phyloP scores from a whole-genome alignment of 2,329 filamentous ascomycete genomes.

The Parastagonospora nodorum region DNA sequence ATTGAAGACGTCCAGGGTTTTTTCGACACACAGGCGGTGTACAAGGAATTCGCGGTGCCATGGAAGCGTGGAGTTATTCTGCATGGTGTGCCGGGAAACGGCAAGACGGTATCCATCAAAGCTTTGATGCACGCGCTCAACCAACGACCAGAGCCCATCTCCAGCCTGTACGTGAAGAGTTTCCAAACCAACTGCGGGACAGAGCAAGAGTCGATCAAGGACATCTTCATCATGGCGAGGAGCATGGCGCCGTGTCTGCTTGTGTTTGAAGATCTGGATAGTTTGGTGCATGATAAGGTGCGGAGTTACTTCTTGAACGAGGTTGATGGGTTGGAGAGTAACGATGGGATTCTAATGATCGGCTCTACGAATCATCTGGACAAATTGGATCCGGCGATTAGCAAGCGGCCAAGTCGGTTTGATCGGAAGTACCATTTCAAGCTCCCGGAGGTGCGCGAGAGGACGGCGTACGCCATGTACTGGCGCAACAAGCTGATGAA shows the following conservation, averaged over 20 bases:
- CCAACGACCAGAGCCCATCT: slow-evolving; percentile 55
- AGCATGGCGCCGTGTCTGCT: slow-evolving; percentile 68
- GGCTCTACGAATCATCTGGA: slow-evolving; percentile 68
- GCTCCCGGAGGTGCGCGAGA: slow-evolving; percentile 40
- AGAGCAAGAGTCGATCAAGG: slow-evolving; percentile 54
- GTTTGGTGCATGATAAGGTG: slow-evolving; percentile 62
- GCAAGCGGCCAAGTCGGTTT: slow-evolving; percentile 51
- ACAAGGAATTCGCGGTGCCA: slow-evolving; percentile 51
- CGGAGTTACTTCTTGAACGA: slow-evolving; percentile 74
- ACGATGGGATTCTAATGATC: slow-evolving; percentile 72
- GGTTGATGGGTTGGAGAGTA: slow-evolving; percentile 69
- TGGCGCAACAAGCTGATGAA: slow-evolving; percentile 47
- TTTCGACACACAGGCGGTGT: slow-evolving; percentile 43
- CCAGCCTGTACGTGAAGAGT: slow-evolving; percentile 59
- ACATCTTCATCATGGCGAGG: slow-evolving; percentile 57
- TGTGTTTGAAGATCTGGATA: slow-evolving; percentile 73
- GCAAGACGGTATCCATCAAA: slow-evolving; percentile 72
- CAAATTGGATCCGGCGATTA: slow-evolving; percentile 65
- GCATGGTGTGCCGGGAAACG: slow-evolving; percentile 65
- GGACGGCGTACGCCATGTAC: slow-evolving; percentile 47
- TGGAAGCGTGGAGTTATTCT: slow-evolving; percentile 56
- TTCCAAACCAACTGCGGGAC: slow-evolving; percentile 54
- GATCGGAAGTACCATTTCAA: slow-evolving; percentile 53
- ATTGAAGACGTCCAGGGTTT: slow-evolving; percentile 68
- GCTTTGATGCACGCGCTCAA: slow-evolving; percentile 68